Evolutionary conservation across 768 basidiomycete species (phyloP), one percentile per base, ranked within the genome.

Genomic region (Mrakia gelida): DNA sequence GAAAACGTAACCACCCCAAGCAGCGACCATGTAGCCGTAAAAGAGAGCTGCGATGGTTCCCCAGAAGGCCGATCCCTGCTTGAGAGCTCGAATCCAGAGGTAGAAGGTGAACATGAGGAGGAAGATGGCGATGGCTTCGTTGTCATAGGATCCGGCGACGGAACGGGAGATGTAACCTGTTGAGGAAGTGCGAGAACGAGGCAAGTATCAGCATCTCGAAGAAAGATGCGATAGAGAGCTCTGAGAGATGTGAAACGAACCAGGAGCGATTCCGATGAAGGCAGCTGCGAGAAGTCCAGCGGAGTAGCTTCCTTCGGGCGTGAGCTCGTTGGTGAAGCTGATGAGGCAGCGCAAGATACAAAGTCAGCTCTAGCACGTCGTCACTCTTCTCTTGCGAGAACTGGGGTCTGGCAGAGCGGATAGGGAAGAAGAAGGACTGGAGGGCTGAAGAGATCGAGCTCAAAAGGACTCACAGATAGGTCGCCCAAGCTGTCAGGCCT

Each of bases 11-110:
- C 95, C 94, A 92, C 96, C 97, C 97, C 97, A 99, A 43, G 97
- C 97, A 73, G 97, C 96, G n/a, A 99, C 97, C 97, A 99, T 99
- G 88, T 98, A 99, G 81, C 98, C 98, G 86, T 99, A 99, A 86
- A 98, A 98, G 4, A 98, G 86, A 26, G 95, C 97, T 65, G 97
- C 91, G 59, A 93, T 82, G 34, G 93, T 92, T 30, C 94, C 96
- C 81, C 90, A 97, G 79, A 96, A 89, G 1, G 94, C 95, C 79
- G 94, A 96, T 62, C 97, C 97, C 67, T 89, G 88, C 85, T 98
- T 98, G 75, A 98, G 87, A 34, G 97, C 95, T 81, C 92, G 93
- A 84, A 99, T 96, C 97, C 97, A 98, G 80, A 88, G 88, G 87
- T 89, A 98, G 86, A 99, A 98, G 6, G 97, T 98, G 85, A 94